Evolutionary conservation across 495 filamentous ascomycete species (phyloP).

Genomic region (Bombardia bombarda): DNA sequence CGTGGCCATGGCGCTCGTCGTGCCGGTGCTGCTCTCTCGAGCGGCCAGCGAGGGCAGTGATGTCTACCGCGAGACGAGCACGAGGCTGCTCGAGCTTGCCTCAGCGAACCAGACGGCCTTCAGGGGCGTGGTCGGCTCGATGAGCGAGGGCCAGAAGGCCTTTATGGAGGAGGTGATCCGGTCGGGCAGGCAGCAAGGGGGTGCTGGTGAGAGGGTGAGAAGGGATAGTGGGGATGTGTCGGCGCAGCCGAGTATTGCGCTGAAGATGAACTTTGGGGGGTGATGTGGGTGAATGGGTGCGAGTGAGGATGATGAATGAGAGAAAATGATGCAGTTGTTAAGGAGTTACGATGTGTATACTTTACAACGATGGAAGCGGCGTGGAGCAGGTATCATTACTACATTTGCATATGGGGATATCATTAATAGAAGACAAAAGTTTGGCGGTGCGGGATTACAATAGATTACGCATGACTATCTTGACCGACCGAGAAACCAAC

Average conservation of each 20-base stretch:
- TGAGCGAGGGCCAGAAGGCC: conserved; percentile 61
- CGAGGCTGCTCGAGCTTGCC: conserved; percentile 72
- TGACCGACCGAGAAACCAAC: too few species aligned
- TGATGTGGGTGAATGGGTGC: too few species aligned
- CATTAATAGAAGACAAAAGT: too few species aligned
- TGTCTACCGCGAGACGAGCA: conserved; percentile 65
- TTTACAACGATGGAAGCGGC: too few species aligned
- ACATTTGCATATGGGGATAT: too few species aligned
- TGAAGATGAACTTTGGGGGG: conserved; percentile 83
- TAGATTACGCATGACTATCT: too few species aligned
- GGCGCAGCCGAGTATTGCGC: conserved; percentile 68
- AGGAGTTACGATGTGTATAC: too few species aligned
- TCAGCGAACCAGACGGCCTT: conserved; percentile 65
- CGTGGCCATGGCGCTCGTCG: conserved; percentile 61
- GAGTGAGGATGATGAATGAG: too few species aligned
- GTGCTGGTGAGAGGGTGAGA: conserved; percentile 15
- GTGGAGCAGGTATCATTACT: too few species aligned
- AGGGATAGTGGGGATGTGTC: conserved; percentile 40
- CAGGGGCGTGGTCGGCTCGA: conserved; percentile 59
- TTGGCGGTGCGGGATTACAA: too few species aligned
- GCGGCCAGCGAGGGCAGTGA: conserved; percentile 41
- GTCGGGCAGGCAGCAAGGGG: conserved; percentile 36
- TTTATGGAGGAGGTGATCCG: conserved; percentile 81
- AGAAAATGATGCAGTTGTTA: too few species aligned
- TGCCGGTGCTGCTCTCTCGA: conserved; percentile 71